Evolutionary conservation across 1,139 yeast species (phyloP).

Genomic region (Candida sp.): DNA sequence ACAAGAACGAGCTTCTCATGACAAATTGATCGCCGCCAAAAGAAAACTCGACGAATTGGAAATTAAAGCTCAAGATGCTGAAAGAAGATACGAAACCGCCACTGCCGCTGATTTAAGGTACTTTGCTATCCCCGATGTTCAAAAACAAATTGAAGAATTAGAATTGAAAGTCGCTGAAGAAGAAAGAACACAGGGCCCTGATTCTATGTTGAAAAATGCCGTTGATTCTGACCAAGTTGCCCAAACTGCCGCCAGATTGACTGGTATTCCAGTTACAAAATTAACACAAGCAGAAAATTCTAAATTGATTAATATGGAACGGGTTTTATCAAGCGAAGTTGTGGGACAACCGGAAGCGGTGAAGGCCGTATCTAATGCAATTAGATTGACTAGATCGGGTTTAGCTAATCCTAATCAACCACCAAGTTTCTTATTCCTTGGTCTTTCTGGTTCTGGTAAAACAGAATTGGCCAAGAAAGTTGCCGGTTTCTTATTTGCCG

Average conservation of each 20-base stretch:
- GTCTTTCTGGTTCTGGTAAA: conserved; percentile 97
- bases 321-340: conserved; percentile 73
- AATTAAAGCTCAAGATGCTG: conserved; percentile 92
- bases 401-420: conserved; percentile 95
- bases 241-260: conserved; percentile 94
- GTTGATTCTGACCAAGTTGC: conserved; percentile 94
- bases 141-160: conserved; percentile 68
- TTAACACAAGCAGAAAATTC: conserved; percentile 93
- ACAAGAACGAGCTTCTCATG: conserved; percentile 90
- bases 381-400: conserved; percentile 93
- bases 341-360: conserved; percentile 98
- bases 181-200: conserved; percentile 53
- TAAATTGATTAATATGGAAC: conserved; percentile 93
- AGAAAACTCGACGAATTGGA: conserved; percentile 90
- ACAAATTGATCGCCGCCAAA: conserved; percentile 83
- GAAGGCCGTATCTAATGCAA: conserved; percentile 93
- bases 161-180: conserved; percentile 78
- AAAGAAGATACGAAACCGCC: conserved; percentile 92
- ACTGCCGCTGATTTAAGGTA: conserved; percentile 95
- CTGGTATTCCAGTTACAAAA: conserved; percentile 98
- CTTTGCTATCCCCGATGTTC: conserved; percentile 94
- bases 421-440: conserved; percentile 91
- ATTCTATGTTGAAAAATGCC: conserved; percentile 75
- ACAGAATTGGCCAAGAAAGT: conserved; percentile 96
- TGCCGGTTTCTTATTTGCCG: conserved; percentile 94